phyloP scores from a whole-genome alignment of 805 yeast species.

The Ogataea allantospora region DNA sequence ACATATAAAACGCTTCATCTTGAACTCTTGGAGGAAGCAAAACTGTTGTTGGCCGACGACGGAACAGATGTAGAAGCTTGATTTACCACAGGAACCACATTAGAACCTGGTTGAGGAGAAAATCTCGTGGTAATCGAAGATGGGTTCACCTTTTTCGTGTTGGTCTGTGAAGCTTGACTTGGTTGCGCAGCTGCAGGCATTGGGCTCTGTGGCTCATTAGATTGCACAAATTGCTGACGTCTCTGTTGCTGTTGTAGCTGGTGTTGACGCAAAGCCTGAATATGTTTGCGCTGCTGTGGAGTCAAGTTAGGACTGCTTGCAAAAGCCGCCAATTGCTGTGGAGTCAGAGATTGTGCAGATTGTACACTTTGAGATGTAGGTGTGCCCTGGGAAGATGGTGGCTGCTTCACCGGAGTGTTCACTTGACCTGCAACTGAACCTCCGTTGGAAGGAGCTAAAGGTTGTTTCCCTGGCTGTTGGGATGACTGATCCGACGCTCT shows the following conservation, averaged over 20 bases:
- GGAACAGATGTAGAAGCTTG: slow-evolving; percentile 14
- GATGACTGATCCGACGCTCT: slow-evolving; percentile 29
- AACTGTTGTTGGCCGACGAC: slow-evolving; percentile 17
- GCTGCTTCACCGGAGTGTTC: slow-evolving; percentile 16
- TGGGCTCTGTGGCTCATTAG: slow-evolving; percentile 15
- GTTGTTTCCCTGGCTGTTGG: slow-evolving; percentile 13
- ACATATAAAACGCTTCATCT: slow-evolving; percentile 5
- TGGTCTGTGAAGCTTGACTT: slow-evolving; percentile 16
- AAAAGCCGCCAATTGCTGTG: slow-evolving; percentile 28
- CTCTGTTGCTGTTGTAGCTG: slow-evolving; percentile 27
- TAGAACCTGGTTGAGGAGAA: slow-evolving; percentile 31
- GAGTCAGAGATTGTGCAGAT: slow-evolving; percentile 18
- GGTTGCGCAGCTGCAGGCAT: slow-evolving; percentile 16
- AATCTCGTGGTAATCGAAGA: slow-evolving; percentile 30
- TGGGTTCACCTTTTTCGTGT: slow-evolving; percentile 22
- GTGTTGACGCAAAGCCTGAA: slow-evolving; percentile 41
- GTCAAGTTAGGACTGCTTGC: slow-evolving; percentile 39
- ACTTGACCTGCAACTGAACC: slow-evolving; percentile 18
- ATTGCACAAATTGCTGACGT: slow-evolving; percentile 19
- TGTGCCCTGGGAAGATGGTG: slow-evolving; percentile 10
- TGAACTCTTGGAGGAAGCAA: slow-evolving; percentile 10
- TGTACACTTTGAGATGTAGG: slow-evolving; percentile 2
- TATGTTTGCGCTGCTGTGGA: slow-evolving; percentile 44
- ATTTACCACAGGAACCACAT: slow-evolving; percentile 16
- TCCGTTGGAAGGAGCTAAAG: slow-evolving; percentile 13